Evolutionary conservation across 192 early-diverging fungal genomes (phyloP).

Genomic region (Rhizoclosmatium globosum): DNA sequence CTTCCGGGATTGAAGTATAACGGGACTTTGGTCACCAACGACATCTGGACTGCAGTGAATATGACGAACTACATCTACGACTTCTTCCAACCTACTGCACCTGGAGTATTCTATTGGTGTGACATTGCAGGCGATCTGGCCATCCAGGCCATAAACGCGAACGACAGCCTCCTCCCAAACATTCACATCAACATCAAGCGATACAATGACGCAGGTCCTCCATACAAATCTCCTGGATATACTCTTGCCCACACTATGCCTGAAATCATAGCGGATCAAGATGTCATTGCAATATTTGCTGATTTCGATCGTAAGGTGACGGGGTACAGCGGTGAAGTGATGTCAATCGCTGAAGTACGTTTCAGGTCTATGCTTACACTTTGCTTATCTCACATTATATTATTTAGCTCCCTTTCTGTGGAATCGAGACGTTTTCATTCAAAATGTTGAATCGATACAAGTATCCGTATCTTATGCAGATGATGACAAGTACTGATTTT

Average conservation of each 20-base stretch:
- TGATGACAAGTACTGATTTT: neutral
- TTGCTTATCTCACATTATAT: neutral
- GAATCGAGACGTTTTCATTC: neutral
- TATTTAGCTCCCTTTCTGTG: neutral
- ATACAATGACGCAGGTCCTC: neutral
- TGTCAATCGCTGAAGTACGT: slow-evolving; percentile 1
- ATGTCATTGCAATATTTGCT: neutral
- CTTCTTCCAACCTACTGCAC: neutral
- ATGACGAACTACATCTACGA: neutral
- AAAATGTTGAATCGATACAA: slow-evolving; percentile 3
- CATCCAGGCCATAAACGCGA: neutral
- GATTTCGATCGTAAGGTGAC: neutral
- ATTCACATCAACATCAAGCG: slow-evolving; percentile 12
- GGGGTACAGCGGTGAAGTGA: neutral
- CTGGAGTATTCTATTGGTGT: neutral
- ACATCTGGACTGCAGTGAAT: neutral
- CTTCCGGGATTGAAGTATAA: neutral
- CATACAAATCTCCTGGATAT: neutral
- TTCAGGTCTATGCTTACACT: neutral
- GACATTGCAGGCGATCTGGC: neutral
- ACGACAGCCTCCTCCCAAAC: neutral
- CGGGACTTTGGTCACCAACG: neutral
- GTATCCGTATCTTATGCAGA: neutral
- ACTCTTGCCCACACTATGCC: neutral
- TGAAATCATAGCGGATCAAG: neutral